These are phyloP conservation scores for Cicer chorassanicum DNA, from an alignment of 306 rosid species.

Conservation along the genomic window DNA sequence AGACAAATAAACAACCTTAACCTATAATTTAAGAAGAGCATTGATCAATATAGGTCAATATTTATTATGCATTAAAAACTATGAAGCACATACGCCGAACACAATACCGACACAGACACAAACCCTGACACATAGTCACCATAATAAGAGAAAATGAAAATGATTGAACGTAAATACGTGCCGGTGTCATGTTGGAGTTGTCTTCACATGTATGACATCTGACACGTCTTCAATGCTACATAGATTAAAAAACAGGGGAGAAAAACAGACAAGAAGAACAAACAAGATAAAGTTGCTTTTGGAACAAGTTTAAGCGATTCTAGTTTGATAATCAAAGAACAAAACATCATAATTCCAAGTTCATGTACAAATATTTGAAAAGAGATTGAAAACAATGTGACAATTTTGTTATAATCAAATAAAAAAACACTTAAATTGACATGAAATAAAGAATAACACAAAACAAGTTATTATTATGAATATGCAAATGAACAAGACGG, in stretches of 20 bases:
- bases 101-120: too few species aligned
- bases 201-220: too few species aligned
- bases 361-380: neutral
- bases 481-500: neutral
- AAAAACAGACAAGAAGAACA: slow-evolving; percentile 3
- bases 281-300: neutral
- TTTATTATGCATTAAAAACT: neutral
- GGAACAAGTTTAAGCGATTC: neutral
- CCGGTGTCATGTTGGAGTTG: too few species aligned
- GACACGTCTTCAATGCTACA: too few species aligned
- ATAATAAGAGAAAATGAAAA: too few species aligned
- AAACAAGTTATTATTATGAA: neutral
- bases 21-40: neutral
- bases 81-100: too few species aligned
- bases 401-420: neutral
- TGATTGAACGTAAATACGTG: too few species aligned
- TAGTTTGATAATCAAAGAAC: slow-evolving; percentile 22
- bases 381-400: neutral
- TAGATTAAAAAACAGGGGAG: neutral
- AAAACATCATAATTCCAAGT: slow-evolving; percentile 6
- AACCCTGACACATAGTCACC: too few species aligned
- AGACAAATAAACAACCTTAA: neutral
- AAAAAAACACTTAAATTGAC: neutral
- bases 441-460: neutral
- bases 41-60: neutral